Evolutionary conservation across 345 rosid genomes (phyloP), one percentile per base, ranked within the genome.

Genomic region (Hibiscus tridactylites): DNA sequence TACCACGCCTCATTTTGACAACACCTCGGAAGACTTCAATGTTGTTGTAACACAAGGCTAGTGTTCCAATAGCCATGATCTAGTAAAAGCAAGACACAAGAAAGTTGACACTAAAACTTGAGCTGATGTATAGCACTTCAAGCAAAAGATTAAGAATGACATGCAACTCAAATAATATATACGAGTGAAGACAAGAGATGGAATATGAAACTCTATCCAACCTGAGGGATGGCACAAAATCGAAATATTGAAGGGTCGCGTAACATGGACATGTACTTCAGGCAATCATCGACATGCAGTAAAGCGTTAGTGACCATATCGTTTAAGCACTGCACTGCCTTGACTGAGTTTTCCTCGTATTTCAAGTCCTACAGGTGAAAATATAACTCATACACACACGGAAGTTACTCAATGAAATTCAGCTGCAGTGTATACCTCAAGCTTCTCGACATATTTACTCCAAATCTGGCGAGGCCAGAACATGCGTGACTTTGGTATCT

Each of bases 41-140:
- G 79, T 92, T 91, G 87, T 89, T 86, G 83, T 89, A 88, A 85
- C 99, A 92, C 66, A 92, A 70, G 65, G 95, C 96, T 71, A 92
- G 83, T 39, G 99, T 96, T 79, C 98, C 99, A 76, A 92, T 91
- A 49, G 96, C 97, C 98, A 92, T 92, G 80, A 91, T 80, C 99
- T 96, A 77, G 15, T 0, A 81, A 76, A 60, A 71, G 54, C 73
- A 68, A 46, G 53, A 60, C 2, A 26, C 52, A 21, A 15, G 11
- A 54, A 42, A 26, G 13, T 28, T 16, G 42, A 47, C 8, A 49
- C 39, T 21, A 21, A 4, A 47, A 21, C 50, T 10, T 46, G 16
- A 46, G 13, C 15, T 2, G 50, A 35, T 35, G 6, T 3, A 37
- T 19, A 2, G 37, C 29, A 56, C 17, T 47, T 70, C 19, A 35